Conservation (phyloP, 352 stramenopile genomes). For the Elongisporangium prolatum region DNA sequence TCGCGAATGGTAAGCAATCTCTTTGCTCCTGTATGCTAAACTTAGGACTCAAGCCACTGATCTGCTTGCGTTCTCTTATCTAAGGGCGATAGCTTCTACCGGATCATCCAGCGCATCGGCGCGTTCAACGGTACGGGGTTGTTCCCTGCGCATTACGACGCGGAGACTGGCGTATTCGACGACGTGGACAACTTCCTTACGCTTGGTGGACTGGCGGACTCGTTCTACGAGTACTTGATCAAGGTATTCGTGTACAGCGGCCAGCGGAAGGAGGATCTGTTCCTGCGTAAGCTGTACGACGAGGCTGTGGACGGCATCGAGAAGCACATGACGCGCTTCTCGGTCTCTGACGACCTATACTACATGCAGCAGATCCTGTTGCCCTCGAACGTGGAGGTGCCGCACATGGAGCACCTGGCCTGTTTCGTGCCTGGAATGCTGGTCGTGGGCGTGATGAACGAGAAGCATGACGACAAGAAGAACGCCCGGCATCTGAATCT, state of each 20-base stretch:
- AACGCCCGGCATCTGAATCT: constrained; percentile 62
- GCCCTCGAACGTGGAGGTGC: constrained; percentile 35
- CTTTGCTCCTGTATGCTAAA: neutral
- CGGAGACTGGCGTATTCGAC: constrained; percentile 1
- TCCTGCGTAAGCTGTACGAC: constrained; percentile 83
- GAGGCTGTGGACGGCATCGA: constrained; percentile 87
- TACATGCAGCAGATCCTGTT: constrained; percentile 29
- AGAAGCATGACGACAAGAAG: constrained; percentile 30
- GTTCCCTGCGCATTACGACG: constrained; percentile 65
- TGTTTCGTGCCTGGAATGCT: constrained; percentile 93
- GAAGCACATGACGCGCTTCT: constrained; percentile 65
- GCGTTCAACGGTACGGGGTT: constrained; percentile 54
- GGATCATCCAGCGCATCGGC: constrained; percentile 36
- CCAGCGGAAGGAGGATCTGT: constrained; percentile 33
- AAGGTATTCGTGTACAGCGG: constrained; percentile 94
- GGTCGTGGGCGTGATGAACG: constrained; percentile 68
- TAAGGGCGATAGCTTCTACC: constrained; percentile 49
- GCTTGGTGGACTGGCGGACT: constrained; percentile 92
- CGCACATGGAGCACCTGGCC: constrained; percentile 92
- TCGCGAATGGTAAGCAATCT: constrained; percentile 17
- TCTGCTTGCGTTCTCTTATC: constrained; percentile 6
- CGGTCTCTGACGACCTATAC: constrained; percentile 24
- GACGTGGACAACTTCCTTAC: neutral
- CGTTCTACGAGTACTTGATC: constrained; percentile 96
- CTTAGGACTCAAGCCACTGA: neutral